Percentiles rank a stretch among this genome's conserved stretches.
Conservation (phyloP, 495 filamentous ascomycete species). For the Hyaloscypha bicolor region DNA sequence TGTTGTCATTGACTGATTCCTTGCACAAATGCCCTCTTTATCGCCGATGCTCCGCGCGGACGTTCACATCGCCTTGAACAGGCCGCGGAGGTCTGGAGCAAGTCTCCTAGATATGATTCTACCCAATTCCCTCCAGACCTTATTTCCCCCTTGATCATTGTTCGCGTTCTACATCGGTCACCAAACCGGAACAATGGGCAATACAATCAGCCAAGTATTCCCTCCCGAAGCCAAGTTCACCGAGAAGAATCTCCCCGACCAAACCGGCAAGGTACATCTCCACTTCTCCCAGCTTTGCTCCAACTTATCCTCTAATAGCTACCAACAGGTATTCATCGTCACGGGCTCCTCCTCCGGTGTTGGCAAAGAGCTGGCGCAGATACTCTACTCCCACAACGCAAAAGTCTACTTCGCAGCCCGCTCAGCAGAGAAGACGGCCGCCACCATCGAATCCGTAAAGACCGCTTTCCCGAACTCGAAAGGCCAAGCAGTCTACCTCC, state of each 20-base stretch:
- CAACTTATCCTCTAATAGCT: neutral
- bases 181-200: conserved; percentile 20
- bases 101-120: neutral
- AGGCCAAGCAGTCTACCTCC: conserved; percentile 43
- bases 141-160: neutral
- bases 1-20: neutral
- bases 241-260: conserved; percentile 26
- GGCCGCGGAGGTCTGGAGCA: neutral
- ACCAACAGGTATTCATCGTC: conserved; percentile 30
- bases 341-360: conserved; percentile 48
- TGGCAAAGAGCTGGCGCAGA: conserved; percentile 64
- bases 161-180: neutral
- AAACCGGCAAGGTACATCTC: conserved; percentile 27
- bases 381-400: conserved; percentile 60
- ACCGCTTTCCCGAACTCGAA: conserved; percentile 26
- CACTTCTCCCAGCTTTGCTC: neutral
- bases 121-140: neutral
- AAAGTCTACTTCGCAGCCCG: conserved; percentile 68
- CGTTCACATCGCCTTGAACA: neutral
- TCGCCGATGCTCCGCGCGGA: neutral
- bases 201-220: conserved; percentile 21
- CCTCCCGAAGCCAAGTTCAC: conserved; percentile 29
- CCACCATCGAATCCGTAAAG: conserved; percentile 52
- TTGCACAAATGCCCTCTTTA: neutral
- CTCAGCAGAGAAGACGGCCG: conserved; percentile 51